These are phyloP conservation scores for Fusarium poae DNA, from an alignment of 2,329 filamentous ascomycete species.

Conservation along the genomic window DNA sequence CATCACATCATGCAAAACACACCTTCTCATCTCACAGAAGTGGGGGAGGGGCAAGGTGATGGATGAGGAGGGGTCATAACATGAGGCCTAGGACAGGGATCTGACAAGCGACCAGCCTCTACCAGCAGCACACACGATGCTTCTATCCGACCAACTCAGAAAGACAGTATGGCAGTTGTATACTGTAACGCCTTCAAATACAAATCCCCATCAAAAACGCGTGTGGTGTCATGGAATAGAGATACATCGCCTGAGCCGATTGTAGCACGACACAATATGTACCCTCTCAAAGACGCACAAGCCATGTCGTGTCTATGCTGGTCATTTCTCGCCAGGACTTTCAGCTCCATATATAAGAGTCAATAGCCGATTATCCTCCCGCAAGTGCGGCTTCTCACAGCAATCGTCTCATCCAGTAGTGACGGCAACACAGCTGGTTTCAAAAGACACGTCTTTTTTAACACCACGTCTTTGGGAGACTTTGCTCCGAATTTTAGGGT, in stretches of 20 bases:
- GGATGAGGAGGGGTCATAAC: background rate
- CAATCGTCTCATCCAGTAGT: slow-evolving; percentile 5
- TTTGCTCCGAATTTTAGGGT: background rate
- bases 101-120: background rate
- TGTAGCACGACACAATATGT: slow-evolving; percentile 19
- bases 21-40: slow-evolving; percentile 3
- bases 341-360: background rate
- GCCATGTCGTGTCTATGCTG: slow-evolving; percentile 1
- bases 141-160: background rate
- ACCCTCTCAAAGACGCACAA: slow-evolving; percentile 2
- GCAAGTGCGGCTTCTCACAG: background rate
- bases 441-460: slow-evolving; percentile 8
- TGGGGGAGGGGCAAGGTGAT: slow-evolving; percentile 21
- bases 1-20: background rate
- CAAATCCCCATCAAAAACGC: background rate
- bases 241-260: slow-evolving; percentile 11
- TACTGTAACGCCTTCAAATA: too few relatives aligned
- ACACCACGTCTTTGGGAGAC: background rate
- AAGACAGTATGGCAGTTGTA: too few relatives aligned
- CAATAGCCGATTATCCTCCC: background rate
- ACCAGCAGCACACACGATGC: background rate
- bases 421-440: slow-evolving; percentile 2
- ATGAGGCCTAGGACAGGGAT: slow-evolving; percentile 24
- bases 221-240: background rate
- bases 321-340: background rate